Evolutionary conservation across 164 flowering plant species (phyloP).

Genomic region (Aristolochia californica): DNA sequence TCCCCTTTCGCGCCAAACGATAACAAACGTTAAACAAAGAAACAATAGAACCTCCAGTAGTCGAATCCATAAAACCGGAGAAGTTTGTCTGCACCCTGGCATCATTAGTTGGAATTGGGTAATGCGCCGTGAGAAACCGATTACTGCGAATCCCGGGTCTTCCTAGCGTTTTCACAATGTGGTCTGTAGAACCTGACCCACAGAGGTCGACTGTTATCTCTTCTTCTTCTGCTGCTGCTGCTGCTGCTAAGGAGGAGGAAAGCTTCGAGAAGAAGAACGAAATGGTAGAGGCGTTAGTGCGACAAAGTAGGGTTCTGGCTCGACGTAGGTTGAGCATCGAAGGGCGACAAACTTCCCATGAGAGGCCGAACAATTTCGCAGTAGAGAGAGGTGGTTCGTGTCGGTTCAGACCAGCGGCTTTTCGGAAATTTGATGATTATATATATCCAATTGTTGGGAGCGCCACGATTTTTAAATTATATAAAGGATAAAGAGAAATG

Average conservation of each 20-base stretch:
- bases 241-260: constrained; percentile 14
- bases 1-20: constrained; percentile 33
- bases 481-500: no score
- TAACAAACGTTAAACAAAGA: constrained; percentile 35
- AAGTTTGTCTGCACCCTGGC: background rate
- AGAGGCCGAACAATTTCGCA: background rate
- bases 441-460: no score
- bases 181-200: no score
- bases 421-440: no score
- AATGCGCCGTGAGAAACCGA: no score
- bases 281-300: constrained; percentile 3
- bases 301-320: background rate
- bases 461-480: no score
- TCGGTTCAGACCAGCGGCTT: no score
- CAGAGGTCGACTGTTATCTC: no score
- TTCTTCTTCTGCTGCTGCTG: no score
- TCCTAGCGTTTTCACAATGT: no score
- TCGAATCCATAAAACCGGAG: constrained; percentile 14
- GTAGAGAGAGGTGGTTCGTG: no score
- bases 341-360: background rate
- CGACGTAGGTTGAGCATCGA: constrained; percentile 7
- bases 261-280: constrained; percentile 11
- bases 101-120: constrained; percentile 6
- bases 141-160: no score
- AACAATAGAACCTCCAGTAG: constrained; percentile 26